Conservation (phyloP, 2,329 filamentous ascomycete genomes). For the Cercospora nicotianae region DNA sequence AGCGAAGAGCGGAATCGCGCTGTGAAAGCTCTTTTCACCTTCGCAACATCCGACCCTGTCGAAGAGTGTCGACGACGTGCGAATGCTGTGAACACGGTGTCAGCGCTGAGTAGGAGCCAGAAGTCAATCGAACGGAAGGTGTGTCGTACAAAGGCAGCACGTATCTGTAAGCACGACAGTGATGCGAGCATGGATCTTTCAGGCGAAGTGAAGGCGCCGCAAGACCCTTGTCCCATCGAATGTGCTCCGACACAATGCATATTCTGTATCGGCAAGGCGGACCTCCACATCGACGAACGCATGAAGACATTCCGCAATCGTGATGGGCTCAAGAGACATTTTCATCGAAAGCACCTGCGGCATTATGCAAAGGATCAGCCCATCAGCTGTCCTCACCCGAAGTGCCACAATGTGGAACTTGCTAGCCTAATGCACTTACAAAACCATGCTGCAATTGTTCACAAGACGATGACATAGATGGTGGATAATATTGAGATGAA, state of each 20-base stretch:
- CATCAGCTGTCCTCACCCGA: slow-evolving; percentile 9
- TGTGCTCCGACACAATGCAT: slow-evolving; percentile 11
- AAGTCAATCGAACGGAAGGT: slow-evolving; percentile 1
- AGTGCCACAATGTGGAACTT: not conserved
- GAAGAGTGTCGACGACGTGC: slow-evolving; percentile 1
- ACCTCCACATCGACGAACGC: not conserved
- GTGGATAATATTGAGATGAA: no score
- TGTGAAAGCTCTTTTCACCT: slow-evolving; percentile 9
- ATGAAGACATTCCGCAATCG: slow-evolving; percentile 11
- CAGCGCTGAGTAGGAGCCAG: slow-evolving; percentile 1
- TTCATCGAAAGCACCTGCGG: slow-evolving; percentile 10
- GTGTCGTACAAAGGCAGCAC: not conserved
- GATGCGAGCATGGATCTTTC: not conserved
- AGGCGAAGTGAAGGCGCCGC: not conserved
- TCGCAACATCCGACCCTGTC: slow-evolving; percentile 3
- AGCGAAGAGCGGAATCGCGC: slow-evolving; percentile 6
- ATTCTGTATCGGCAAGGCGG: slow-evolving; percentile 12
- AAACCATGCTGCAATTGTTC: slow-evolving; percentile 4
- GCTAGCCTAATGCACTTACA: slow-evolving; percentile 4
- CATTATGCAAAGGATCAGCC: not conserved
- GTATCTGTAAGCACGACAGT: not conserved
- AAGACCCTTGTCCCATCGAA: not conserved
- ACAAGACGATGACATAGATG: slow-evolving; percentile 7
- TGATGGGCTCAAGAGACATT: slow-evolving; percentile 11
- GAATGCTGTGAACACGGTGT: slow-evolving; percentile 5